Percentiles rank a stretch among this genome's conserved stretches.
Conservation (phyloP, 176 grass and related monocot genomes). For the Chrysopogon serrulatus region DNA sequence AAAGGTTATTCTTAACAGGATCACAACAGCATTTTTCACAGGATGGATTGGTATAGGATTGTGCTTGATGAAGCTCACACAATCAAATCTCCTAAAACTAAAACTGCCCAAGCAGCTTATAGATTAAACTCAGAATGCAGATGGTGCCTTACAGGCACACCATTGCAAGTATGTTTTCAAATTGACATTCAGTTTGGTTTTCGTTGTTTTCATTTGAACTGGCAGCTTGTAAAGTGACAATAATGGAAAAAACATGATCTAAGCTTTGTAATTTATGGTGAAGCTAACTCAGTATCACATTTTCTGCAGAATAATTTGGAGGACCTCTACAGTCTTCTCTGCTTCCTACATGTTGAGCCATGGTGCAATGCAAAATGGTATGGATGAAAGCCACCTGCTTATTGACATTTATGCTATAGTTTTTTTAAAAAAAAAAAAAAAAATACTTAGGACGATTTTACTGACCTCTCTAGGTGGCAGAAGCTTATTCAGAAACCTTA, state of each 20-base stretch:
- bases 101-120: slow-evolving; percentile 69
- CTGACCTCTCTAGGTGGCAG: slow-evolving; percentile 54
- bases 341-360: slow-evolving; percentile 84
- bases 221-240: neutral
- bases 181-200: neutral
- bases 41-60: slow-evolving; percentile 74
- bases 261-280: neutral
- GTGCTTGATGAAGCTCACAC: slow-evolving; percentile 92
- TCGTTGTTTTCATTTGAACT: neutral
- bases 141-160: slow-evolving; percentile 96
- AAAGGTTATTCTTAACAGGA: slow-evolving; percentile 38
- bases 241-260: neutral
- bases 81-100: slow-evolving; percentile 77
- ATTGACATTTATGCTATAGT: slow-evolving; percentile 6
- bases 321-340: slow-evolving; percentile 89
- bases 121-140: slow-evolving; percentile 68
- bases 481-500: slow-evolving; percentile 87
- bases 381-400: neutral
- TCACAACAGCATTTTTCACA: slow-evolving; percentile 67
- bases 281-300: neutral
- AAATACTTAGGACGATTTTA: slow-evolving; percentile 3
- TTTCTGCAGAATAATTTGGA: slow-evolving; percentile 79
- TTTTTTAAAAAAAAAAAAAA: no score
- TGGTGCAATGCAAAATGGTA: slow-evolving; percentile 85
- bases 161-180: slow-evolving; percentile 56